Evolutionary conservation across 164 flowering plant species (phyloP), one percentile per base, ranked within the genome.

Genomic region (Vitis rupestris): DNA sequence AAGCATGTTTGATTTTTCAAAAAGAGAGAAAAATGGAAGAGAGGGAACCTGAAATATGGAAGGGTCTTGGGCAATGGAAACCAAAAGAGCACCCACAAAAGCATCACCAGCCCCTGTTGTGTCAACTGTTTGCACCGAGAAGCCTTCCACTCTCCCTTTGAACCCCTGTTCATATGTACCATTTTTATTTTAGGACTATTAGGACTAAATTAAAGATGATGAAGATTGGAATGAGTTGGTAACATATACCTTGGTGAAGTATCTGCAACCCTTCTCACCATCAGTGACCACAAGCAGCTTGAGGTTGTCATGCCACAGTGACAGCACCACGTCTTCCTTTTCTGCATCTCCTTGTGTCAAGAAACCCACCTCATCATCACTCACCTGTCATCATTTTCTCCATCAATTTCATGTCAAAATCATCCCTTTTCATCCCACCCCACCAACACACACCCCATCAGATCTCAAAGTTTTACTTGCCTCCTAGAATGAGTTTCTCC

Each of bases 51-150:
- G 65, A 13, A 80, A 59, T 2, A 85, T 77, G 59, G 79, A 64
- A 1, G 62, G 7, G 61, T 80, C 79, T 10, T 72, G 65, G 19
- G 76, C 85, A 30, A 90, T 52, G 6, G 76, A 52, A 13, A 66
- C 69, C n/a, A 91, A 71, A 9, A 89, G 70, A 16, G 88, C 64
- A 3, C 97, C 97, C 30, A 91, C 93, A 68, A 91, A 91, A n/a
- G 93, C 70, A 75, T 89, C 97, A 44, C 97, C 94, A 1, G 97
- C 97, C 10, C 97, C 94, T 27, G 97, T 91, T 52, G 94, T 86
- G 69, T 91, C 93, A 8, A 91, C 82, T 1, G 91, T 65, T 4
- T 84, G 76, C 74, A 91, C 93, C 1, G 79, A 37, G 72, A 72
- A 84, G 15, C 90, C 94, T 13, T 29, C 16, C 14, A 88, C 90